phyloP scores from a whole-genome alignment of 148 eudicot genomes.

The Drosera capensis region DNA sequence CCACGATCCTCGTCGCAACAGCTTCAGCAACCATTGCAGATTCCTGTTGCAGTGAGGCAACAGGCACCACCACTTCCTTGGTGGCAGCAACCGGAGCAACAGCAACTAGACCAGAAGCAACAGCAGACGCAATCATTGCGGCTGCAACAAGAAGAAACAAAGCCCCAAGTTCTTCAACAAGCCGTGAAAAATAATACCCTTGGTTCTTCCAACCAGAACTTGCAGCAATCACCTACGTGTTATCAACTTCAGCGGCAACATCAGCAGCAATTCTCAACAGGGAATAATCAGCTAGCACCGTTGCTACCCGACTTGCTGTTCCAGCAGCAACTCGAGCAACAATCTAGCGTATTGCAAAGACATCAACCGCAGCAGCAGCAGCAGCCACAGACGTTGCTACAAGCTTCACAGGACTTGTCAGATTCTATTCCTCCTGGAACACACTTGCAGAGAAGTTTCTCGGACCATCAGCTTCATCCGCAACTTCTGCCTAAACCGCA shows the following conservation, averaged over 20 bases:
- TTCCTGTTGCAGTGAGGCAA: conserved; percentile 24
- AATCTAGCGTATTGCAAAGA: conserved; percentile 24
- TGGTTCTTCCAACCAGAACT: conserved; percentile 31
- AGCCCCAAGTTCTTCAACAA: conserved; percentile 30
- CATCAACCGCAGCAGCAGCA: conserved; percentile 42
- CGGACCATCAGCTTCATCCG: conserved; percentile 68
- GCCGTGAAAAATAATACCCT: conserved; percentile 24
- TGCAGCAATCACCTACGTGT: conserved; percentile 24
- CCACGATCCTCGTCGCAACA: conserved; percentile 50
- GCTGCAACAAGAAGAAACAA: conserved; percentile 18
- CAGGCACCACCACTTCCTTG: conserved; percentile 13
- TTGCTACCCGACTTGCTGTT: conserved; percentile 53
- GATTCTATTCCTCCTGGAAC: conserved; percentile 41
- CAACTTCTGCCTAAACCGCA: conserved; percentile 29
- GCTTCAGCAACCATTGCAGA: conserved; percentile 36
- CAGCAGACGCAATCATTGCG: too few relatives aligned
- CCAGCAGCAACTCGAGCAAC: conserved; percentile 65
- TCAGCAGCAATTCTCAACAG: conserved; percentile 46
- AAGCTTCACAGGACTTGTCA: conserved; percentile 27
- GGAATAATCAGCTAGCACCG: conserved; percentile 29
- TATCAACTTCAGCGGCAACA: conserved; percentile 53
- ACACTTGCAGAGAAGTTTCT: conserved; percentile 32
- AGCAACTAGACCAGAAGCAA: too few relatives aligned
- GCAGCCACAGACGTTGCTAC: conserved; percentile 26
- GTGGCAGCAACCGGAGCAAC: conserved; percentile 18